These are phyloP conservation scores for Hyphodiscus hymeniophilus DNA, from an alignment of 495 filamentous ascomycete species.

Conservation along the genomic window DNA sequence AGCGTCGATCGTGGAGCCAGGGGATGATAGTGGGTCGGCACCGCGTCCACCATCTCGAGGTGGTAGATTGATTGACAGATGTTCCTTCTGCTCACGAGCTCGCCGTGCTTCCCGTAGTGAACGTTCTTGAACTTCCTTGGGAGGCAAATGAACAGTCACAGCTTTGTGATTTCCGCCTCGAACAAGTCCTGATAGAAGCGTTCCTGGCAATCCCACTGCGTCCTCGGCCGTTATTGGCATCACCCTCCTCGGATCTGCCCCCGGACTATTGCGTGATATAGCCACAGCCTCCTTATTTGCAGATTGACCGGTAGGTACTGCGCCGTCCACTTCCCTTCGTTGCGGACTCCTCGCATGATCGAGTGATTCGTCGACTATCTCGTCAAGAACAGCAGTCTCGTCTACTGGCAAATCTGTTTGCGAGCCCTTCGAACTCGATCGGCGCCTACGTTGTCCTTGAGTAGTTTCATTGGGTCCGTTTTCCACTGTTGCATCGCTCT, in stretches of 20 bases:
- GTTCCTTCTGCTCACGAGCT: constrained; percentile 11
- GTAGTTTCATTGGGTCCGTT: constrained; percentile 12
- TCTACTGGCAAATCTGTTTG: constrained; percentile 18
- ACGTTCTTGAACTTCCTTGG: constrained; percentile 16
- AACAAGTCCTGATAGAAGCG: constrained; percentile 14
- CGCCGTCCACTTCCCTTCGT: constrained; percentile 18
- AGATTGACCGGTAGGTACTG: constrained; percentile 44
- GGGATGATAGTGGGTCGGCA: constrained; percentile 32
- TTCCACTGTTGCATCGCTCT: constrained; percentile 9
- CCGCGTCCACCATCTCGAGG: constrained; percentile 6
- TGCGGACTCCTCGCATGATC: constrained; percentile 11
- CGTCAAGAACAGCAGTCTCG: constrained; percentile 10
- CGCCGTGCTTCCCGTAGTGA: constrained; percentile 22
- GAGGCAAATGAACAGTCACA: constrained; percentile 19
- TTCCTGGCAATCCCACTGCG: constrained; percentile 13
- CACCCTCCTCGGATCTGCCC: constrained; percentile 20
- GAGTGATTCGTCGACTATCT: constrained; percentile 14
- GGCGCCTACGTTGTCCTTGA: constrained; percentile 10
- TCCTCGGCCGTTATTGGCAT: constrained; percentile 21
- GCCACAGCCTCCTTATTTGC: constrained; percentile 18
- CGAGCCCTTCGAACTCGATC: constrained; percentile 20
- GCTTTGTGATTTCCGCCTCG: constrained; percentile 17
- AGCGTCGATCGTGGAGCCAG: constrained; percentile 33
- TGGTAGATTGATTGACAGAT: constrained; percentile 12
- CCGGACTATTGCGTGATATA: constrained; percentile 18